Evolutionary conservation across 768 basidiomycete genomes (phyloP), one percentile per base, ranked within the genome.

Genomic region (Tylopilus rubrobrunneus): DNA sequence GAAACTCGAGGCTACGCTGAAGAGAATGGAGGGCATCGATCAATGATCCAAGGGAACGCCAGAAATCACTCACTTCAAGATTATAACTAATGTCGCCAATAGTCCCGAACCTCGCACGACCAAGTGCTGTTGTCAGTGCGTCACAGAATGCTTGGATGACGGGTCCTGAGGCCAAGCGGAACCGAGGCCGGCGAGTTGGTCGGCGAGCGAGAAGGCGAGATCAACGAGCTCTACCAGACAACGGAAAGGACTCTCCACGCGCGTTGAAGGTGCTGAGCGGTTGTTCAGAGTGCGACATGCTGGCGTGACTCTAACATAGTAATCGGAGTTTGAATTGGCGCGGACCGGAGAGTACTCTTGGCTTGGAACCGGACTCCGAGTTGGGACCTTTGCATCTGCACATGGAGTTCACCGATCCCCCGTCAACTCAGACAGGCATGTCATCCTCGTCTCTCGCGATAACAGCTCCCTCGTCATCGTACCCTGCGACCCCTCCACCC

Each of bases 31-130:
- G 19, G 17, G 34, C 7, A 39, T 36, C 11, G 49, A 15, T 29
- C 10, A 33, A 46, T 17, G 10, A 48, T 4, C 11, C 8, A 5
- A 3, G 11, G 28, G 12, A 31, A 31, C 5, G 7, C 28, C 2
- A n/a, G n/a, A 29, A 28, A 39, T 10, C 14, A 57, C 75, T 19
- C 49, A 86, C 89, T 65, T 82, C 79, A n/a, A 92, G 75, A 64
- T 97, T 93, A 64, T 92, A 96, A 57, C 84, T 92, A 36, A 97
- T 87, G 64, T 97, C 94, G 2, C 89, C 91, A 23, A 97, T 79
- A 50, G 82, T 86, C 9, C 78, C 77, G 61, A 86, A 86, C 23
- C 88, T 75, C 15, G 76, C 80, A 4, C 70, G 73, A 34, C 71
- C 56, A 7, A 86, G 75, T 0, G 84, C 79, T 2, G 68, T 65